Evolutionary conservation across 2,329 filamentous ascomycete genomes (phyloP), one percentile per base, ranked within the genome.

Genomic region (Hypoxylon sp.): DNA sequence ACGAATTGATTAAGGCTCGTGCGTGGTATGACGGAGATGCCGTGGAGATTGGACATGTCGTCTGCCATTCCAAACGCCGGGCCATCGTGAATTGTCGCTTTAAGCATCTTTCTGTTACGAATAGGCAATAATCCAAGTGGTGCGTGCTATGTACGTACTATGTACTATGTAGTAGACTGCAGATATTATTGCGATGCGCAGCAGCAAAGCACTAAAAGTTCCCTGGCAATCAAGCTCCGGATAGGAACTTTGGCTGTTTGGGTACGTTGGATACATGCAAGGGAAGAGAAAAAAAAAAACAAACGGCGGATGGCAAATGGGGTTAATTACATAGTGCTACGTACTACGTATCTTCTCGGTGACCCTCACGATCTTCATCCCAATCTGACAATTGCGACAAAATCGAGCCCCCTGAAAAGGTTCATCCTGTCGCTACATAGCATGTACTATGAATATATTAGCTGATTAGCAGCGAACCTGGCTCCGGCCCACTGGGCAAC

Each of bases 101-200:
- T 29, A 33, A 48, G 50, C 24, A 35, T 52, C 37, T 55, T 47
- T 52, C 52, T 55, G 51, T 58, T 55, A 57, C 49, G 48, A 54
- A 55, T n/a, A n/a, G n/a, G n/a, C n/a, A n/a, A n/a, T n/a, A n/a
- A n/a, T n/a, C n/a, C n/a, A n/a, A n/a, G n/a, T n/a, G n/a, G n/a
- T n/a, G n/a, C n/a, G n/a, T n/a, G n/a, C n/a, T n/a, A n/a, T n/a
- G n/a, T n/a, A n/a, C n/a, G n/a, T n/a, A n/a, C n/a, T n/a, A n/a
- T n/a, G n/a, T n/a, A n/a, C n/a, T n/a, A n/a, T n/a, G n/a, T n/a
- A n/a, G n/a, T n/a, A n/a, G n/a, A 5, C 8, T 29, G 8, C 27
- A 11, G 27, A n/a, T 33, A 58, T 56, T 60, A 66, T 64, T 63
- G 37, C 54, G 63, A 66, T 64, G 59, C 49, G 58, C 63, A 55